phyloP scores from a whole-genome alignment of 345 rosid species.

The Acer yangbiense region DNA sequence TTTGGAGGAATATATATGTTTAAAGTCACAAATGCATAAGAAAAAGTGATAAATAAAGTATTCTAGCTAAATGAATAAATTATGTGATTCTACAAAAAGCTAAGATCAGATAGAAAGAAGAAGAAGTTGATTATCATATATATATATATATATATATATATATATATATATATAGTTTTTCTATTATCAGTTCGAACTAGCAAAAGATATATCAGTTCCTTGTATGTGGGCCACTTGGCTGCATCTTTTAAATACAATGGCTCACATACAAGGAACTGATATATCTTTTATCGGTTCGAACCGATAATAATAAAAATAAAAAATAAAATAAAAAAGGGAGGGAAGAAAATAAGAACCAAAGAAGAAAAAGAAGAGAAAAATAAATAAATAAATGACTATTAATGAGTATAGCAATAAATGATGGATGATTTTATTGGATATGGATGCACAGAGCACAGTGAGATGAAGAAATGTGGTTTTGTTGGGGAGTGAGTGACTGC shows the following conservation, averaged over 20 bases:
- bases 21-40: constrained; percentile 18
- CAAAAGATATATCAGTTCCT: no score
- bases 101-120: background rate
- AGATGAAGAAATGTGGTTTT: constrained; percentile 29
- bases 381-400: background rate
- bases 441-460: constrained; percentile 1
- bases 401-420: constrained; percentile 18
- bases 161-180: no score
- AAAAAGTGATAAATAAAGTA: constrained; percentile 13
- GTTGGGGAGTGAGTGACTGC: constrained; percentile 31
- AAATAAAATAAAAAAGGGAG: background rate
- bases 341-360: background rate
- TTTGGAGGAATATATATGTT: constrained; percentile 13
- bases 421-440: constrained; percentile 20
- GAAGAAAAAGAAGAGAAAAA: background rate
- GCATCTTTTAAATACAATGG: no score
- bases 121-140: background rate
- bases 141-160: no score
- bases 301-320: no score
- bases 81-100: constrained; percentile 25
- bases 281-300: no score
- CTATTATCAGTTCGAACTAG: no score
- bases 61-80: constrained; percentile 13
- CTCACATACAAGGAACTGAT: no score
- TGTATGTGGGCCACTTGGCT: no score